These are phyloP conservation scores for Aspergillus biplanus DNA, from an alignment of 495 filamentous ascomycete species.

Conservation along the genomic window DNA sequence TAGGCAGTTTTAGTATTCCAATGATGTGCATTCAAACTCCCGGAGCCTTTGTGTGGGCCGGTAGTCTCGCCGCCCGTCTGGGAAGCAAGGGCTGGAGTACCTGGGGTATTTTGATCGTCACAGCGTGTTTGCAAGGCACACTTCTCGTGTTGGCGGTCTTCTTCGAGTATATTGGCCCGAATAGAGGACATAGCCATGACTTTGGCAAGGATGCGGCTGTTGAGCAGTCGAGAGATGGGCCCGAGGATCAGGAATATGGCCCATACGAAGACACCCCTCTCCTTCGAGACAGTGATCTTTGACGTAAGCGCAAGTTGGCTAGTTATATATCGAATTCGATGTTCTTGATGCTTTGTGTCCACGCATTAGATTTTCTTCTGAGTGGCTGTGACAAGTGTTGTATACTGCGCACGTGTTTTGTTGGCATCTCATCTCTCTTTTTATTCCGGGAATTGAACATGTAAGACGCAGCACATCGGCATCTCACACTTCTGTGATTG, in stretches of 20 bases:
- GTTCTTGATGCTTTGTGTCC: background rate
- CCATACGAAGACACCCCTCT: conserved; percentile 49
- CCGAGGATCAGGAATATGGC: conserved; percentile 26
- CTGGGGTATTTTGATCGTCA: conserved; percentile 87
- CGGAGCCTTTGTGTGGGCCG: conserved; percentile 85
- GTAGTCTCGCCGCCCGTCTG: conserved; percentile 77
- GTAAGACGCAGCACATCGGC: background rate
- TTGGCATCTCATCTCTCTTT: background rate
- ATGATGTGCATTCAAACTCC: conserved; percentile 99
- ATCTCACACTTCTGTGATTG: background rate
- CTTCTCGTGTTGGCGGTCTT: conserved; percentile 78
- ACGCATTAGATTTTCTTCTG: background rate
- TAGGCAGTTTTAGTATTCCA: conserved; percentile 87
- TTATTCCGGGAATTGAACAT: background rate
- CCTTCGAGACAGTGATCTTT: conserved; percentile 29
- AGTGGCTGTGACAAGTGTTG: background rate
- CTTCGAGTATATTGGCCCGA: conserved; percentile 64
- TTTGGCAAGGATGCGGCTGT: conserved; percentile 36
- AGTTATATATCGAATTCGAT: background rate
- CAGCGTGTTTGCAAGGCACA: conserved; percentile 82
- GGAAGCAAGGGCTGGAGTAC: conserved; percentile 90
- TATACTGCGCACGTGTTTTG: background rate
- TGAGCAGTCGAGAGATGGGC: conserved; percentile 36
- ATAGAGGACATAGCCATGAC: conserved; percentile 37
- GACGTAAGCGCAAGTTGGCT: background rate